Base-by-base conservation (phyloP, 1,284 basidiomycete genomes). In the Taiwanofungus camphoratus region DNA sequence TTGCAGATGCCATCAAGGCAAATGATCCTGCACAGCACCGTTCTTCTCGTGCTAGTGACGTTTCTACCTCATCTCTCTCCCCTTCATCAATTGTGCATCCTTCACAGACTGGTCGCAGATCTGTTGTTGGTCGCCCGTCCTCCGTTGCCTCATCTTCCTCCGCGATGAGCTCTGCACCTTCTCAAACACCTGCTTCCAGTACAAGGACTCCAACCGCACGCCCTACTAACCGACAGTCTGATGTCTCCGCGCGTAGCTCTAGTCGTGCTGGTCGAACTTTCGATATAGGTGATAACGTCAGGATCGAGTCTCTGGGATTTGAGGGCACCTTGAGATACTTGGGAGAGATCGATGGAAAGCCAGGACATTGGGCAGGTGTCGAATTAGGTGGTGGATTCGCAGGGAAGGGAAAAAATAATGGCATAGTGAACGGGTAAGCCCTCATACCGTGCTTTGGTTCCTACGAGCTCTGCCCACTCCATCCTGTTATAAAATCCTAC, bases 341-440 rank as follows among this genome's bases (percentile, higher is more conserved):
- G 12, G 92, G 92, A 1, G 76, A 79, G 51, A 92, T 93, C 42
- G 81, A 87, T 16, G 88, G 86, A 36, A 95, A 95, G 62, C 73
- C 77, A 4, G 93, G 92, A 4, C 66, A 82, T 12, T 97, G 88
- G 87, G 92, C 90, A 20, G 92, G 92, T 22, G 88, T 97, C 13
- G 90, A 95, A 63, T 71, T 97, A n/a, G 69, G 77, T 51, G 84
- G 82, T 29, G 87, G 86, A 2, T 94, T 91, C 58, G 65, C 73
- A 12, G 93, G 95, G n/a, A 88, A 88, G 60, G 95, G 95, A 2
- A 98, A 98, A 70, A 99, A 99, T 58, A 82, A 98, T 58, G 95
- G 95, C 16, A 79, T 79, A 34, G 92, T 96, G 3, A 77, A 75
- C 51, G 90, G 89, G 92, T 95, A 59, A 71, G 90, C 41, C 31